phyloP scores from a whole-genome alignment of 768 basidiomycete species.

The Kwoniella shandongensis region DNA sequence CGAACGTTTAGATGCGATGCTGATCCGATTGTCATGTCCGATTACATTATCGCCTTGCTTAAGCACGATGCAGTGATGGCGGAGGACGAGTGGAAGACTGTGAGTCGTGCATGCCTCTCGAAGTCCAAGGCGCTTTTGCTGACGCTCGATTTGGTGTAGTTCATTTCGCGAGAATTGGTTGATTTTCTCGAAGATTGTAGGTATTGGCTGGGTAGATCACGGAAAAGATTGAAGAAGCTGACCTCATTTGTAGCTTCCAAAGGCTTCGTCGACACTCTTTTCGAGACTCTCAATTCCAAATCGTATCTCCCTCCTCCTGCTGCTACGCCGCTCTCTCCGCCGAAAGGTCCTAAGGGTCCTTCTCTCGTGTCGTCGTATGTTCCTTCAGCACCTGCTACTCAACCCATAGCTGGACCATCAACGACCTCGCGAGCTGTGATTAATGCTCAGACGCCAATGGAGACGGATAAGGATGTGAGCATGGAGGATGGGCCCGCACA shows the following conservation, averaged over 20 bases:
- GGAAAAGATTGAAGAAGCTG: slow-evolving; percentile 15
- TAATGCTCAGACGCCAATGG: not conserved
- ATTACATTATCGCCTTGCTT: slow-evolving; percentile 89
- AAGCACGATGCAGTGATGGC: slow-evolving; percentile 73
- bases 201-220: slow-evolving; percentile 20
- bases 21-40: slow-evolving; percentile 86
- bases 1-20: slow-evolving; percentile 76
- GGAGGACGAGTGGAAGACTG: slow-evolving; percentile 76
- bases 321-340: slow-evolving; percentile 11
- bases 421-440: not conserved
- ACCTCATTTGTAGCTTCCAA: slow-evolving; percentile 60
- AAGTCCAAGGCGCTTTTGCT: not conserved
- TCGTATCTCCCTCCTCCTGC: slow-evolving; percentile 35
- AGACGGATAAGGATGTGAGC: slow-evolving; percentile 18
- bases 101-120: too few relatives aligned
- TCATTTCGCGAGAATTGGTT: slow-evolving; percentile 68
- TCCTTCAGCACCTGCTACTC: slow-evolving; percentile 17
- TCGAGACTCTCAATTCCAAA: slow-evolving; percentile 64
- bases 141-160: slow-evolving; percentile 23
- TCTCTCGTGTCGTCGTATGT: slow-evolving; percentile 38
- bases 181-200: slow-evolving; percentile 91
- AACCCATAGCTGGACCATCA: slow-evolving; percentile 28
- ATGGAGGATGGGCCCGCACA: slow-evolving; percentile 23
- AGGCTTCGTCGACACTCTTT: slow-evolving; percentile 79
- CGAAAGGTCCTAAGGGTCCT: slow-evolving; percentile 11